Evolutionary conservation across 306 rosid species (phyloP).

Genomic region (Cucurbita argyrosperma): DNA sequence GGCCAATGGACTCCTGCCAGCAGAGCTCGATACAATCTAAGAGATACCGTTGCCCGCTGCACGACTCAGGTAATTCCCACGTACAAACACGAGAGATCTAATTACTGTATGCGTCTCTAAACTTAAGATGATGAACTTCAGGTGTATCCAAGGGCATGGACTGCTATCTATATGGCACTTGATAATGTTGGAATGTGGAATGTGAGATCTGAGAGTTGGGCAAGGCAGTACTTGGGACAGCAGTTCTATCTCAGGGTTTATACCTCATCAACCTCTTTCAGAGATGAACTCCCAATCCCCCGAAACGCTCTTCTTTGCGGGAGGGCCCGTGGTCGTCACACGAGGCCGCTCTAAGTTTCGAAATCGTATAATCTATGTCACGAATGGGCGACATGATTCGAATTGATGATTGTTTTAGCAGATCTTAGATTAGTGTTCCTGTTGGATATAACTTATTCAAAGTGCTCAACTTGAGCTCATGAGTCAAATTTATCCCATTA

Average conservation of each 20-base stretch:
- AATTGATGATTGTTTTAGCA: background rate
- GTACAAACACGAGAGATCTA: background rate
- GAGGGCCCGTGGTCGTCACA: slow-evolving; percentile 62
- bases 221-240: slow-evolving; percentile 86
- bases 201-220: slow-evolving; percentile 86
- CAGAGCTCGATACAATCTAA: slow-evolving; percentile 61
- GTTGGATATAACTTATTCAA: background rate
- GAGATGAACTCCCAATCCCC: slow-evolving; percentile 77
- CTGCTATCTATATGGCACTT: slow-evolving; percentile 68
- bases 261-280: slow-evolving; percentile 46
- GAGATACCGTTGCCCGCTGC: slow-evolving; percentile 79
- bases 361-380: slow-evolving; percentile 19
- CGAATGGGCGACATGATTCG: slow-evolving; percentile 42
- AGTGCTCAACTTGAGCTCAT: slow-evolving; percentile 3
- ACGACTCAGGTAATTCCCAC: slow-evolving; percentile 46
- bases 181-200: slow-evolving; percentile 99
- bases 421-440: background rate
- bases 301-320: slow-evolving; percentile 83
- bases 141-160: slow-evolving; percentile 85
- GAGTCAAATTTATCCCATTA: background rate
- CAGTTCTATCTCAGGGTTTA: slow-evolving; percentile 79
- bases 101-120: background rate
- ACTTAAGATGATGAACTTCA: slow-evolving; percentile 11
- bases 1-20: slow-evolving; percentile 88
- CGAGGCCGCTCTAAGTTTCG: slow-evolving; percentile 32